phyloP scores from a whole-genome alignment of 108 stramenopile genomes.

The Pelagomonas calceolata region DNA sequence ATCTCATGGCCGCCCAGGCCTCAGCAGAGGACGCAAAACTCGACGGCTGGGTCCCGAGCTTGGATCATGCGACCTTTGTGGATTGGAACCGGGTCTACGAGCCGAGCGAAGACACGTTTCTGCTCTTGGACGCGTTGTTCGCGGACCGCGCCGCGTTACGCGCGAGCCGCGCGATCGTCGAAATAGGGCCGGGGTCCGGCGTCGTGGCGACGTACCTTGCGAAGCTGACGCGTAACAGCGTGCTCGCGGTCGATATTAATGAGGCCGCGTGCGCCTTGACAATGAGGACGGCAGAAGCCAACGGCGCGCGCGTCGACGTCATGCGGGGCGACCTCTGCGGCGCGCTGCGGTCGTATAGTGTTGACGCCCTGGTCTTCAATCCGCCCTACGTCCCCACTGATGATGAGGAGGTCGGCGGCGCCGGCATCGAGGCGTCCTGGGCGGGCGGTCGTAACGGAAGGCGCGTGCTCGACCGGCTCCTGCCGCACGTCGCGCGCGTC shows the following conservation, averaged over 20 bases:
- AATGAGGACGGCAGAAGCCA: neutral
- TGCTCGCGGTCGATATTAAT: constrained; percentile 11
- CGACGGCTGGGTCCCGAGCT: constrained; percentile 36
- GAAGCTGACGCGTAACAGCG: too few species aligned
- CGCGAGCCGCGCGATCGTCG: constrained; percentile 26
- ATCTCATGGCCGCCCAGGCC: too few species aligned
- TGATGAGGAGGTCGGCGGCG: constrained; percentile 51
- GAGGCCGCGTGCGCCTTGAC: neutral
- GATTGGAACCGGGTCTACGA: constrained; percentile 73
- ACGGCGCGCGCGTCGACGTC: neutral
- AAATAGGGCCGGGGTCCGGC: constrained; percentile 73
- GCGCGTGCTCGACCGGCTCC: constrained; percentile 5
- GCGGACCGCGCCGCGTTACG: constrained; percentile 19
- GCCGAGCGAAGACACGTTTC: constrained; percentile 74
- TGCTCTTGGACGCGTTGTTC: constrained; percentile 68
- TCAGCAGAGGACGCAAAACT: too few species aligned
- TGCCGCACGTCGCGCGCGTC: neutral
- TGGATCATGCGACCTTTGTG: constrained; percentile 51
- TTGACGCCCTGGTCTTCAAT: constrained; percentile 77
- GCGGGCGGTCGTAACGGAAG: constrained; percentile 49
- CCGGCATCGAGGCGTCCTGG: constrained; percentile 76
- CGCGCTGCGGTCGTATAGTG: constrained; percentile 12
- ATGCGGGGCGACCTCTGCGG: neutral
- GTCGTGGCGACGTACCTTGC: constrained; percentile 53
- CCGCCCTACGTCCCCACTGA: constrained; percentile 87